Evolutionary conservation across 345 rosid species (phyloP), one percentile per base, ranked within the genome.

Genomic region (Eucalyptus tenuipes): DNA sequence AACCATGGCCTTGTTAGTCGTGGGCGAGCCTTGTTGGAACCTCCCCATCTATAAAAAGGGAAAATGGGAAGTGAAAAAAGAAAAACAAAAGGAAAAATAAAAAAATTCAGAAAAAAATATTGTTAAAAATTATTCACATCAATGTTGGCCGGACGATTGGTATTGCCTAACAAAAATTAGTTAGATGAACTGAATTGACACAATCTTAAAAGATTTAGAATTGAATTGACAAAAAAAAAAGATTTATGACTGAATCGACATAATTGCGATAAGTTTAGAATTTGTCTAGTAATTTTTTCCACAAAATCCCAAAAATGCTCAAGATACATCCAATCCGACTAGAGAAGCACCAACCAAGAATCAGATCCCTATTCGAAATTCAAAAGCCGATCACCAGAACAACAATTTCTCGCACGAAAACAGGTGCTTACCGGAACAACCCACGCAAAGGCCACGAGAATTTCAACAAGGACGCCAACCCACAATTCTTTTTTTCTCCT

Each of bases 31-130:
- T 52, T 5, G 0, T 5, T 52, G 0, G 25, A 52, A 52, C 57
- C 57, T 52, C 0, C 24, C 5, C 1, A 0, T 52, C 10, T 52
- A 2, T 24, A 24, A 24, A 24, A 0, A 9, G 10, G 1, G 6
- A 2, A 24, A 55, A 55, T 1, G 2, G 13, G 6, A 10, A 10
- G 3, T 4, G 3, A 4, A 55, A 10, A 24, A 22, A 55, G 1
- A 22, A 55, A 55, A 55, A 55, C 6, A 10, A 55, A 10, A 55
- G 13, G 29, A 55, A 24, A 55, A 24, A 22, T 0, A 13, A 48
- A 55, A 17, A 22, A 2, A 55, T 24, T 22, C 0, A 0, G 1
- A 3, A 52, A 18, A 52, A 52, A 7, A 18, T 17, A 7, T 52
- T 52, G 4, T 52, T 55, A 22, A 55, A 53, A 55, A 22, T 22